Base-by-base conservation (phyloP, 345 rosid genomes). In the Populus tremula region DNA sequence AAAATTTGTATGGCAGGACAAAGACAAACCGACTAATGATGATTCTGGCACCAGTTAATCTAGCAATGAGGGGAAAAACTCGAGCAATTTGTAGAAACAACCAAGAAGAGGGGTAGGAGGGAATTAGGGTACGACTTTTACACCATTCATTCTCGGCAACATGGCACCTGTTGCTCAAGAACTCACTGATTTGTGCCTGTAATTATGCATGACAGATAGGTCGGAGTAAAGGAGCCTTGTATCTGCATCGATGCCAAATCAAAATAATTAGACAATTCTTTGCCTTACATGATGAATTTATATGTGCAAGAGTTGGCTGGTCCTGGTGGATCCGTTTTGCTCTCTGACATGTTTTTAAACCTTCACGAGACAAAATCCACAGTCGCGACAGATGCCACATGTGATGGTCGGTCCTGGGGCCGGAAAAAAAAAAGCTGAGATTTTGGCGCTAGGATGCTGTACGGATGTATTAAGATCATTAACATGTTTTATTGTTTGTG, bases 1-100 rank as follows among this genome's bases (percentile, higher is more conserved):
- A 50, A 56, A 62, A 77, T 78, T 68, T 54, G 23, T 73, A 27
- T 79, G 77, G 66, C 85, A 89, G 92, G 85, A 79, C 27, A 84
- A 81, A 64, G 67, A 49, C 54, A 49, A 17, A 49, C 21, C 21
- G 20, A 49, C 50, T 17, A 80, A 79, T 41, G 87, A 87, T 78
- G 89, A 84, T 67, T 66, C 88, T 39, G 75, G 69, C 6, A 77
- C 71, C 67, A 47, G 64, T 56, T 76, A 66, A 79, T 81, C 81
- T 59, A 79, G 66, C 61, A 75, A 23, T 56, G 45, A 78, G 64
- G 71, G 70, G 68, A 66, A 79, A 76, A 82, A 79, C 35, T 70
- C 69, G n/a, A 82, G 76, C 82, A 70, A 77, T 61, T 78, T 71
- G 31, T 61, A 66, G 53, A 27, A 54, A 9, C 70, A 27, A n/a